Evolutionary conservation across 2,329 filamentous ascomycete species (phyloP).

Genomic region (Colletotrichum sp.): DNA sequence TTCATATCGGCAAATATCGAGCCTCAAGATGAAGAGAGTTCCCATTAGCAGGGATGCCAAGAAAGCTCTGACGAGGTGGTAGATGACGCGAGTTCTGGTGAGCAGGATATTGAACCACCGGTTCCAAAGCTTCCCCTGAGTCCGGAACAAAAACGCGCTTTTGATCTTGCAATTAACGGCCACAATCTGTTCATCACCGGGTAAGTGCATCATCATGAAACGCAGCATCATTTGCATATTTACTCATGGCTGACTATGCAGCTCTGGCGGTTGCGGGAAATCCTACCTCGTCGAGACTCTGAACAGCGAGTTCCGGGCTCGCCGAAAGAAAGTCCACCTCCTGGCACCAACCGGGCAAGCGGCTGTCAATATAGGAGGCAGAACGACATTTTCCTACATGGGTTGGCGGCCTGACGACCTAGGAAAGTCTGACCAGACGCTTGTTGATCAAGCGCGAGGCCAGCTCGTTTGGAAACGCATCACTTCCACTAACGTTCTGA

Average conservation of each 20-base stretch:
- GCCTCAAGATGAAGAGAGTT: too few relatives aligned
- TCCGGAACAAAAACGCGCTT: background rate
- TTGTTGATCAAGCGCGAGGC: background rate
- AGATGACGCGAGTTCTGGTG: background rate
- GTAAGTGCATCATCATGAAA: background rate
- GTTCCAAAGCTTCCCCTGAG: background rate
- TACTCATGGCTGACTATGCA: background rate
- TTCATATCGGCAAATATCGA: background rate
- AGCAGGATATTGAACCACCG: background rate
- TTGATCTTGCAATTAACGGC: background rate
- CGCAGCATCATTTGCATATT: too few relatives aligned
- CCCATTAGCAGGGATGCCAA: too few relatives aligned
- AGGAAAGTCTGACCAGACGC: background rate
- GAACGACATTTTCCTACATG: background rate
- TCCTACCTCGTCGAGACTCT: background rate
- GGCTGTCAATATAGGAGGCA: background rate
- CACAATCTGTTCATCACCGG: background rate
- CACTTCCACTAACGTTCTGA: constrained; percentile 54
- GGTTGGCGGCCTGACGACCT: background rate
- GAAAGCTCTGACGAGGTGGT: too few relatives aligned
- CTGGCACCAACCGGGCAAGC: background rate
- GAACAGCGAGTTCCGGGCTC: background rate
- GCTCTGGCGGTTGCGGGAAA: background rate
- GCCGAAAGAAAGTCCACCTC: background rate
- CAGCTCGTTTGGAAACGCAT: constrained; percentile 42